A percentile compares a stretch with the other conserved stretches of the same genome.
phyloP scores from a whole-genome alignment of 75 land plant genomes.

The Ceratopteris richardii region DNA sequence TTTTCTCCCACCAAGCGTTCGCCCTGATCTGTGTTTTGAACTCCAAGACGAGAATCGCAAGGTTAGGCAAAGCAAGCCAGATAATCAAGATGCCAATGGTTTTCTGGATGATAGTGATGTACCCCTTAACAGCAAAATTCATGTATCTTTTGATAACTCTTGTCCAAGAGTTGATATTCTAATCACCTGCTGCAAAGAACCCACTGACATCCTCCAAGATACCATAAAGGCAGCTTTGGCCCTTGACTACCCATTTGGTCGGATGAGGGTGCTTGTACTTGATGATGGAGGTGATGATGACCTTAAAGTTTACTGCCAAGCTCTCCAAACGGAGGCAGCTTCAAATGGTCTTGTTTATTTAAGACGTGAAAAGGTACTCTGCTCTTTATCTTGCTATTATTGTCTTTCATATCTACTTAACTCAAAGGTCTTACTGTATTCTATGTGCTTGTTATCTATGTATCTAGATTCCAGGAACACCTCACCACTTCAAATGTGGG shows the following conservation, averaged over 20 bases:
- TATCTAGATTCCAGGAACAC: constrained; percentile 9
- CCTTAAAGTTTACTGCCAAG: constrained; percentile 16
- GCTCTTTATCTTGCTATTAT: too few relatives aligned
- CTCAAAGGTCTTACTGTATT: too few relatives aligned
- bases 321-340: constrained; percentile 4
- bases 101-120: too few relatives aligned
- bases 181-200: constrained; percentile 27
- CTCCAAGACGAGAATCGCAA: too few relatives aligned
- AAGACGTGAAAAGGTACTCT: constrained; percentile 13
- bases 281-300: constrained; percentile 30
- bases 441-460: too few relatives aligned
- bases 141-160: too few relatives aligned
- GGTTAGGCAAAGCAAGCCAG: too few relatives aligned
- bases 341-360: constrained; percentile 6
- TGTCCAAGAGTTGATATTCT: constrained; percentile 19
- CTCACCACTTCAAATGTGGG: constrained; percentile 26
- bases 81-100: too few relatives aligned
- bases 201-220: constrained; percentile 22
- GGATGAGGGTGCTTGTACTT: constrained; percentile 12
- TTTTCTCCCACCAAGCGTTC: constrained; percentile 10
- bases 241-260: constrained; percentile 13
- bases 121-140: too few relatives aligned
- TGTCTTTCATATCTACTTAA: too few relatives aligned
- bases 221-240: constrained; percentile 20
- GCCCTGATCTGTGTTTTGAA: constrained; percentile 6